phyloP scores from a whole-genome alignment of 805 yeast species.

The Yamadazyma ubonensis region DNA sequence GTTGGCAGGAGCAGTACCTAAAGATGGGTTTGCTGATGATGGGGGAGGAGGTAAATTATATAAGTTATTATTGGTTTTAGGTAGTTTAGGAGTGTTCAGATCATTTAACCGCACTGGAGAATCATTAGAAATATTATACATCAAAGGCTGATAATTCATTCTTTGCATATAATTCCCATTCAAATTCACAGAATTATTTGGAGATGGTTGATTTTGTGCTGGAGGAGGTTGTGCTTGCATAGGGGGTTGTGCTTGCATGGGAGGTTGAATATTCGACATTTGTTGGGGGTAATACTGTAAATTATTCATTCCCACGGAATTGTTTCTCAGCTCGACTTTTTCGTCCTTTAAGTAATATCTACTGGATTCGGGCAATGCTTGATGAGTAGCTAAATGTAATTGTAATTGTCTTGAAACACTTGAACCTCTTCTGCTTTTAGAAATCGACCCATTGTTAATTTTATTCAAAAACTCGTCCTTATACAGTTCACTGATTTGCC shows the following conservation, averaged over 20 bases:
- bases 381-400: slow-evolving; percentile 64
- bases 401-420: slow-evolving; percentile 79
- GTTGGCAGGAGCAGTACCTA: slow-evolving; percentile 19
- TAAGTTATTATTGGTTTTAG: slow-evolving; percentile 26
- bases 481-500: slow-evolving; percentile 90
- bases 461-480: slow-evolving; percentile 81
- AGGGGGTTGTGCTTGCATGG: slow-evolving; percentile 3
- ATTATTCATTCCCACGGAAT: slow-evolving; percentile 19
- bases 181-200: slow-evolving; percentile 3
- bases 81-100: slow-evolving; percentile 31
- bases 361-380: slow-evolving; percentile 49
- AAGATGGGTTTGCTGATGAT: slow-evolving; percentile 13
- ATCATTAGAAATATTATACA: slow-evolving; percentile 24
- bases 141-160: slow-evolving; percentile 14
- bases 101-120: slow-evolving; percentile 24
- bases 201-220: neutral
- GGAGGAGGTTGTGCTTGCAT: slow-evolving; percentile 5
- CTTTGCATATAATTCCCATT: slow-evolving; percentile 16
- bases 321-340: slow-evolving; percentile 17
- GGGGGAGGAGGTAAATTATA: slow-evolving; percentile 37
- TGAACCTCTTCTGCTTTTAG: slow-evolving; percentile 75
- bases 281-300: slow-evolving; percentile 13
- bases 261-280: too few relatives aligned
- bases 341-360: slow-evolving; percentile 24
- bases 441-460: slow-evolving; percentile 71